Percentiles rank a stretch among this genome's conserved stretches.
Conservation (phyloP, 441 rosid genomes). For the Breynia disticha region DNA sequence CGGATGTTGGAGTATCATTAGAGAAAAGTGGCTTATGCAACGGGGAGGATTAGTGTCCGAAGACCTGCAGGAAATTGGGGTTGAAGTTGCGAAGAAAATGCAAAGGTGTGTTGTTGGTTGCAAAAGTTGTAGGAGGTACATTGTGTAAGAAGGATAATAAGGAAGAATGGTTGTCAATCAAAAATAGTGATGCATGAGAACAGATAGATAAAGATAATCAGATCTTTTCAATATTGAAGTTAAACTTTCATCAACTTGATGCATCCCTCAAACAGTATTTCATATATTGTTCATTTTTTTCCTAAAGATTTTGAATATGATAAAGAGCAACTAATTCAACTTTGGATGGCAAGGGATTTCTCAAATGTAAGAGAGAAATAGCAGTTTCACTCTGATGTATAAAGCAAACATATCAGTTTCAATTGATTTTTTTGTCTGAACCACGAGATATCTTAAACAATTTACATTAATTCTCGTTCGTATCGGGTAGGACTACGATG, state of each 20-base stretch:
- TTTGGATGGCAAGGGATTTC: constrained; percentile 13
- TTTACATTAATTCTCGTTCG: no score
- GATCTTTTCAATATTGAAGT: not conserved
- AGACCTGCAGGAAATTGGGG: constrained; percentile 14
- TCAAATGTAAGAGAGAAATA: no score
- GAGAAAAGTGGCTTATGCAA: not conserved
- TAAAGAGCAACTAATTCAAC: not conserved
- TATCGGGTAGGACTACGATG: no score
- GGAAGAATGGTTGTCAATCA: constrained; percentile 13
- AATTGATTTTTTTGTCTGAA: no score
- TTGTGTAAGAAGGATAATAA: not conserved
- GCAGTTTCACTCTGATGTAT: no score
- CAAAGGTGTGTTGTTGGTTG: constrained; percentile 19
- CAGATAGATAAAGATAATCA: not conserved
- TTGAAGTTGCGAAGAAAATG: constrained; percentile 17
- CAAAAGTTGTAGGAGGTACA: constrained; percentile 16
- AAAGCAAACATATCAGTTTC: no score
- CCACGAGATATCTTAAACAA: no score
- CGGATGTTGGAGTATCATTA: not conserved
- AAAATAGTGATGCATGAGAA: not conserved
- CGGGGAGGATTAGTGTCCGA: not conserved
- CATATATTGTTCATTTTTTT: no score
- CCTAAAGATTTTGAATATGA: not conserved
- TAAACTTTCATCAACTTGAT: constrained; percentile 5
- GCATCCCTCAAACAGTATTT: not conserved